These are phyloP conservation scores for Drosera spatulata DNA, from an alignment of 179 eudicot species.

Conservation along the genomic window DNA sequence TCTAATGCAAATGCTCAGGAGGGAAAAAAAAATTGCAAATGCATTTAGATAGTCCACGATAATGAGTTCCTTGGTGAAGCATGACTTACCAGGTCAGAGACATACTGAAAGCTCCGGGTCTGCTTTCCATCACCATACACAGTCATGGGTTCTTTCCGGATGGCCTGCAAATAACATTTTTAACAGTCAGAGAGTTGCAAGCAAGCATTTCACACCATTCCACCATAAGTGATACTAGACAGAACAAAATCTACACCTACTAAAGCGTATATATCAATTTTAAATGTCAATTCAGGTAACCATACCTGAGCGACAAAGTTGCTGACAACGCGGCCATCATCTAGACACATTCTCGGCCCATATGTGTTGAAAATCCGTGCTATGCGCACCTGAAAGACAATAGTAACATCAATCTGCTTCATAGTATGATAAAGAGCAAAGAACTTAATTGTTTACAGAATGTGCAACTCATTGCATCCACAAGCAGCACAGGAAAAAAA, in stretches of 20 bases:
- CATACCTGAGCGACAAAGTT: slow-evolving; percentile 74
- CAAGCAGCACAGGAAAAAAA: too few relatives aligned
- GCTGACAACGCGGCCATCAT: slow-evolving; percentile 81
- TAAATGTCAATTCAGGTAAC: not conserved
- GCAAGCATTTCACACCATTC: too few relatives aligned
- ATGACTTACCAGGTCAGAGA: slow-evolving; percentile 58
- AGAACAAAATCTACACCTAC: not conserved
- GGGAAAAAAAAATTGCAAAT: too few relatives aligned
- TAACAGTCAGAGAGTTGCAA: not conserved
- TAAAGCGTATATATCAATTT: not conserved
- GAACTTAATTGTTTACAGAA: not conserved
- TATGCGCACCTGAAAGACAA: slow-evolving; percentile 48
- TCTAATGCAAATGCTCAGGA: too few relatives aligned
- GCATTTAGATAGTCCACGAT: too few relatives aligned
- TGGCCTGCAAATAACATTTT: slow-evolving; percentile 34
- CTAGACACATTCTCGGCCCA: slow-evolving; percentile 76
- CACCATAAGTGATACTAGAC: too few relatives aligned
- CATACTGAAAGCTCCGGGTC: slow-evolving; percentile 72
- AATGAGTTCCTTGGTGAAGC: not conserved
- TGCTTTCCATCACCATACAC: slow-evolving; percentile 80
- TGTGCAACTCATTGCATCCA: too few relatives aligned
- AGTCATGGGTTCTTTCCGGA: slow-evolving; percentile 66
- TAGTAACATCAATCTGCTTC: not conserved
- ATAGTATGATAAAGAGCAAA: not conserved
- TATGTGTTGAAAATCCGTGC: slow-evolving; percentile 73